phyloP scores from a whole-genome alignment of 2,329 filamentous ascomycete species.

The Fusarium sp. region DNA sequence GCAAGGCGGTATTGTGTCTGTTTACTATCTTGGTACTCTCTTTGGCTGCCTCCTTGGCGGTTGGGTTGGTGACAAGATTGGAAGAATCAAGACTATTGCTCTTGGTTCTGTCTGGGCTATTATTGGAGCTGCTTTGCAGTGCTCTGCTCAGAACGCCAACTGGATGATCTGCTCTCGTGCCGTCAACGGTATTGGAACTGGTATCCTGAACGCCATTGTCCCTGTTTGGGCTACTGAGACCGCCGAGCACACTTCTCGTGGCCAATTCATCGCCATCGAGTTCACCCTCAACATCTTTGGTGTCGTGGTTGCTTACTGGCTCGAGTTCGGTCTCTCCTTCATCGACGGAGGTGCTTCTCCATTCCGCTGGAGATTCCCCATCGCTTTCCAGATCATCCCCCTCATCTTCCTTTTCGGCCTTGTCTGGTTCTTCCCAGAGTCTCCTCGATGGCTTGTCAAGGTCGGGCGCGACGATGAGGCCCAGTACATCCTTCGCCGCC shows the following conservation, averaged over 20 bases:
- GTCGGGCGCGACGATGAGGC: constrained; percentile 74
- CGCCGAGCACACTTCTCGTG: constrained; percentile 73
- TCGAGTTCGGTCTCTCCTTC: constrained; percentile 69
- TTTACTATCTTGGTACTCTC: constrained; percentile 39
- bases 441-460: constrained; percentile 74
- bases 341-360: constrained; percentile 66
- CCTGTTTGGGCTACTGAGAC: constrained; percentile 79
- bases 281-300: constrained; percentile 49
- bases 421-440: constrained; percentile 77
- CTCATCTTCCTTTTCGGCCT: constrained; percentile 65
- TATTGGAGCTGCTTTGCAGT: constrained; percentile 21
- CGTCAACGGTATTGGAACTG: constrained; percentile 64
- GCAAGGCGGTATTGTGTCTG: constrained; percentile 38
- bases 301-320: constrained; percentile 65
- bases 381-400: constrained; percentile 76
- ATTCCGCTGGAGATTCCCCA: constrained; percentile 75
- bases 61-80: constrained; percentile 33
- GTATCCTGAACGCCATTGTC: constrained; percentile 75
- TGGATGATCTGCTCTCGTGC: constrained; percentile 47
- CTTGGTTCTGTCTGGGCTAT: constrained; percentile 30
- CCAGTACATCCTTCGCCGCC: constrained; percentile 69
- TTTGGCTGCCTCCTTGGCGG: constrained; percentile 34
- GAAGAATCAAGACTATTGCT: constrained; percentile 33
- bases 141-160: constrained; percentile 26
- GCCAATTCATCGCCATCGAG: constrained; percentile 76